These are phyloP conservation scores for Boletus huronensis DNA, from an alignment of 768 basidiomycete genomes.

Conservation along the genomic window DNA sequence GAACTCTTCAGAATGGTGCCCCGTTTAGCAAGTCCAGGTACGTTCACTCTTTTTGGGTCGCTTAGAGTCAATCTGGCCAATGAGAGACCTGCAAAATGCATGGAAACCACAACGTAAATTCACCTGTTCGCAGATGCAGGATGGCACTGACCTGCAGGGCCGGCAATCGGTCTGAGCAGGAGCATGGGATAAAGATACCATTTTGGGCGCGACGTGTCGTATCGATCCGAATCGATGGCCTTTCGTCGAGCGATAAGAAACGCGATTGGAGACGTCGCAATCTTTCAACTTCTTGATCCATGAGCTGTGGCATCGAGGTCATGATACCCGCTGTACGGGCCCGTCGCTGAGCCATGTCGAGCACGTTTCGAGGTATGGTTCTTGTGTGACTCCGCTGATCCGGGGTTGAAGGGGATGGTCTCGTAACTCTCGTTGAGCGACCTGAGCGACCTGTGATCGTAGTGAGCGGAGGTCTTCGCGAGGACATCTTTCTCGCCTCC, in stretches of 20 bases:
- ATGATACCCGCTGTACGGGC: constrained; percentile 1
- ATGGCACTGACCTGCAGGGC: too few relatives aligned
- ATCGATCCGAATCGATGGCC: constrained; percentile 27
- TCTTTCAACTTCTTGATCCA: constrained; percentile 16
- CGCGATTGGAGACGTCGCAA: background rate
- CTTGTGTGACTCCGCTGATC: constrained; percentile 6
- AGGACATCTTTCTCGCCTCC: background rate
- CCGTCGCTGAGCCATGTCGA: constrained; percentile 8
- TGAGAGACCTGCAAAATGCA: too few relatives aligned
- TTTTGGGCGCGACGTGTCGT: constrained; percentile 4
- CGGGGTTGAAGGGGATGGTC: background rate
- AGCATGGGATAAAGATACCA: background rate
- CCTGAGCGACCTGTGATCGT: background rate
- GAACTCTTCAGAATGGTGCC: too few relatives aligned
- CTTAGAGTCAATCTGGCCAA: too few relatives aligned
- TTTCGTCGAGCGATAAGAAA: constrained; percentile 21
- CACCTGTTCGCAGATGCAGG: too few relatives aligned
- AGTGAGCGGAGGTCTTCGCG: background rate
- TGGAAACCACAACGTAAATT: too few relatives aligned
- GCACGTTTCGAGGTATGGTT: constrained; percentile 13
- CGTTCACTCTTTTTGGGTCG: too few relatives aligned
- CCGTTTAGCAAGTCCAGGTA: too few relatives aligned
- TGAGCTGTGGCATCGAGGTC: constrained; percentile 9
- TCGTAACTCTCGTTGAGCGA: background rate
- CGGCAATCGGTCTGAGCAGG: too few relatives aligned